These are phyloP conservation scores for Fusarium longipes DNA, from an alignment of 2,329 filamentous ascomycete species.

Conservation along the genomic window DNA sequence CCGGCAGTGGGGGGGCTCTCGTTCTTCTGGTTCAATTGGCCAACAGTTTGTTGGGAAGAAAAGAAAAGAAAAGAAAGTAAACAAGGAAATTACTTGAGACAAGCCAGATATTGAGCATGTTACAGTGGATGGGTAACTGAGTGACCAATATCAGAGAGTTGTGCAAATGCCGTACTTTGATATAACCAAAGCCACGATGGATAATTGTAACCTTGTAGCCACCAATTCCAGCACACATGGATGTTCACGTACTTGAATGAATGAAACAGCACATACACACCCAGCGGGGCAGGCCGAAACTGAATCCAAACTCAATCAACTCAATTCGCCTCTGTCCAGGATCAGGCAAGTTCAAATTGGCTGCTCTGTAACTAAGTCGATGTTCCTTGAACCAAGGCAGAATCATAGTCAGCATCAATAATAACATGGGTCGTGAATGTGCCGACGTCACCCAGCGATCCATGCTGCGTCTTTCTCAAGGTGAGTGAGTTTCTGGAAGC, in stretches of 20 bases:
- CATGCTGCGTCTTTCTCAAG: not conserved
- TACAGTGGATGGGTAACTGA: not conserved
- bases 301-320: not conserved
- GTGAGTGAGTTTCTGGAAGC: slow-evolving; percentile 22
- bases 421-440: not conserved
- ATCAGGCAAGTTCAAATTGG: not conserved
- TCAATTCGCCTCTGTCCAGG: not conserved
- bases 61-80: slow-evolving; percentile 15
- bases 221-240: slow-evolving; percentile 5
- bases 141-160: slow-evolving; percentile 20
- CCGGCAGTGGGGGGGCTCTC: not conserved
- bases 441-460: slow-evolving; percentile 33
- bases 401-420: not conserved
- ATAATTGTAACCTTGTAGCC: slow-evolving; percentile 11
- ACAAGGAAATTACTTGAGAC: slow-evolving; percentile 15
- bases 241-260: not conserved
- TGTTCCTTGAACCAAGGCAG: slow-evolving; percentile 17
- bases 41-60: slow-evolving; percentile 2
- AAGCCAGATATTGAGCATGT: not conserved
- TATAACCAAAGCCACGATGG: slow-evolving; percentile 29
- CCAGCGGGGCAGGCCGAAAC: slow-evolving; percentile 16
- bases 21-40: not conserved
- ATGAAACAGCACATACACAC: slow-evolving; percentile 1
- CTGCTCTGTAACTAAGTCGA: not conserved
- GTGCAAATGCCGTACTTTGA: slow-evolving; percentile 31